Percentiles rank a stretch among this genome's conserved stretches.
phyloP scores from a whole-genome alignment of 352 stramenopile genomes.

The Phytophthora pini region DNA sequence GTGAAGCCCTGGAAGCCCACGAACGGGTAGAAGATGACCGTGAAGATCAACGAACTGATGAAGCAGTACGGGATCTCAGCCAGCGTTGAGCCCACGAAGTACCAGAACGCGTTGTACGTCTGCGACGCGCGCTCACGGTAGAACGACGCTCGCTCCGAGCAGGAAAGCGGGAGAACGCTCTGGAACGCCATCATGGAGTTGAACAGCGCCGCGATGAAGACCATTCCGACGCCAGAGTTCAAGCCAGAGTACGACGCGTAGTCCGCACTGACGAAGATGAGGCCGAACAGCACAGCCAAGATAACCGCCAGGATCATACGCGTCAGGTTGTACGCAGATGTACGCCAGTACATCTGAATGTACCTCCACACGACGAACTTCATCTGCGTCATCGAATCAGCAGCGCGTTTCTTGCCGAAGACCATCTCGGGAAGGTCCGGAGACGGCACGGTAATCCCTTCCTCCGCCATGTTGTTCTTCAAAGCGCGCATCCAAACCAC shows the following conservation, averaged over 20 bases:
- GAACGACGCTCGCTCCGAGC: slow-evolving; percentile 82
- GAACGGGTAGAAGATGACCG: slow-evolving; percentile 39
- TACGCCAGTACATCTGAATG: slow-evolving; percentile 49
- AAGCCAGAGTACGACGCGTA: slow-evolving; percentile 42
- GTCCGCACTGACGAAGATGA: slow-evolving; percentile 51
- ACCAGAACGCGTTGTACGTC: slow-evolving; percentile 82
- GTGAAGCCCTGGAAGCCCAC: slow-evolving; percentile 34
- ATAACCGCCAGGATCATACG: slow-evolving; percentile 60
- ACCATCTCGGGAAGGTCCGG: slow-evolving; percentile 19
- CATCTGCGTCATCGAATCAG: slow-evolving; percentile 30
- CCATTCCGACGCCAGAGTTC: slow-evolving; percentile 66
- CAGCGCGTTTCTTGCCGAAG: slow-evolving; percentile 37
- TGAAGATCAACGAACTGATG: slow-evolving; percentile 31
- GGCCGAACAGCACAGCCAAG: slow-evolving; percentile 75
- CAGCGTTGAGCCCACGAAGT: slow-evolving; percentile 57
- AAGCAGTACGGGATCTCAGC: slow-evolving; percentile 7
- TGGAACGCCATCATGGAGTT: slow-evolving; percentile 63
- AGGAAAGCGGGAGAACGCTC: slow-evolving; percentile 75
- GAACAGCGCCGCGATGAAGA: slow-evolving; percentile 81
- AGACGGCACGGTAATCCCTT: slow-evolving; percentile 28
- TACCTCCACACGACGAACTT: slow-evolving; percentile 33
- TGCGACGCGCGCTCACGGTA: slow-evolving; percentile 70
- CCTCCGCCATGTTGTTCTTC: slow-evolving; percentile 25
- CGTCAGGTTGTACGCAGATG: slow-evolving; percentile 76
- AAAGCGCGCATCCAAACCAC: slow-evolving; percentile 2